phyloP scores from a whole-genome alignment of 352 stramenopile genomes.

The Globisporangium takayamanum region DNA sequence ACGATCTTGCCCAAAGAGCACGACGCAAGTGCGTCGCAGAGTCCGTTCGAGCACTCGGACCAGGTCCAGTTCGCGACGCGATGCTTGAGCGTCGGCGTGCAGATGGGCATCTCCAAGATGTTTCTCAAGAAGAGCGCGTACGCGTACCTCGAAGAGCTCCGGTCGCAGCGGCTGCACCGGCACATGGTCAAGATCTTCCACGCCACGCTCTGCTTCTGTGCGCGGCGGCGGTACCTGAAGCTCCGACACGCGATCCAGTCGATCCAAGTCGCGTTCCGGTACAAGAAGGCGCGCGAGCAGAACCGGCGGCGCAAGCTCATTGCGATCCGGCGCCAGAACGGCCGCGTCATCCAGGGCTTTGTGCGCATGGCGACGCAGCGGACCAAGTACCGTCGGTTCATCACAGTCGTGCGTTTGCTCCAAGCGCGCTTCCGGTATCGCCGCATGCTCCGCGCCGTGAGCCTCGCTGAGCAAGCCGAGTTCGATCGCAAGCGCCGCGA shows the following conservation, averaged over 20 bases:
- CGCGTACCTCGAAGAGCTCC: constrained; percentile 88
- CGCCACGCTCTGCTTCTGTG: constrained; percentile 51
- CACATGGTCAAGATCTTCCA: constrained; percentile 78
- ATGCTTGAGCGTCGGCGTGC: constrained; percentile 60
- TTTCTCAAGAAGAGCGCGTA: constrained; percentile 92
- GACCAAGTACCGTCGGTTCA: constrained; percentile 47
- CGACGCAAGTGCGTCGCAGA: constrained; percentile 61
- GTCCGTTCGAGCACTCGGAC: constrained; percentile 61
- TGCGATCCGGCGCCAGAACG: constrained; percentile 32
- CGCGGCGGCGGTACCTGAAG: constrained; percentile 49
- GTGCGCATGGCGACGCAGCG: constrained; percentile 47
- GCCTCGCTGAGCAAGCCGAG: constrained; percentile 12
- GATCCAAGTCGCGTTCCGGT: constrained; percentile 56
- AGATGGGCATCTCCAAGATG: constrained; percentile 95
- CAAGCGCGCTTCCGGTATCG: constrained; percentile 70
- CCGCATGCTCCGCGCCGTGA: constrained; percentile 19
- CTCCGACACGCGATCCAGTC: constrained; percentile 43
- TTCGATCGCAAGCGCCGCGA: constrained; percentile 16
- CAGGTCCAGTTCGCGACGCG: constrained; percentile 55
- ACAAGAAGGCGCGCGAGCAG: constrained; percentile 36
- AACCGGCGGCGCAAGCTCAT: constrained; percentile 25
- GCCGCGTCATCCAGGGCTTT: constrained; percentile 44
- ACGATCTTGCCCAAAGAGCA: constrained; percentile 87
- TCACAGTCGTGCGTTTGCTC: constrained; percentile 47
- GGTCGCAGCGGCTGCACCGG: constrained; percentile 45